Evolutionary conservation across 1,284 basidiomycete species (phyloP).

Genomic region (Wallemia ichthyophaga): DNA sequence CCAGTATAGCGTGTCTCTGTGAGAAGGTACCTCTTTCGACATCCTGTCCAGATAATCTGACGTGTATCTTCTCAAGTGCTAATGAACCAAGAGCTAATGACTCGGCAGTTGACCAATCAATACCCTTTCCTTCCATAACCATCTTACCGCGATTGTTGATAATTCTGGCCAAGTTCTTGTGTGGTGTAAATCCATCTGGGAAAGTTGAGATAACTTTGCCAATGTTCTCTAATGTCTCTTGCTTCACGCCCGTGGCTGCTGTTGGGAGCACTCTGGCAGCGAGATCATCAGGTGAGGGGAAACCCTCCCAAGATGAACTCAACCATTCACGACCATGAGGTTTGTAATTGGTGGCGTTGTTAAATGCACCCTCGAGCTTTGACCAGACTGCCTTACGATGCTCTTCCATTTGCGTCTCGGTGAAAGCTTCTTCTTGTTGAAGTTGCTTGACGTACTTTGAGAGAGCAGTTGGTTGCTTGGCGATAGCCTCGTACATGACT

Average conservation of each 20-base stretch:
- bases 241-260: slow-evolving; percentile 51
- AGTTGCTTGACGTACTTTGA: slow-evolving; percentile 76
- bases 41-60: slow-evolving; percentile 90
- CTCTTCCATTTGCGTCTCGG: slow-evolving; percentile 84
- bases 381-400: slow-evolving; percentile 99
- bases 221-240: slow-evolving; percentile 48
- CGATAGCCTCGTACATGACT: slow-evolving; percentile 92
- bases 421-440: slow-evolving; percentile 72
- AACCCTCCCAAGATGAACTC: slow-evolving; percentile 89
- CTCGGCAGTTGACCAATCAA: slow-evolving; percentile 99
- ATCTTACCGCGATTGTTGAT: slow-evolving; percentile 60
- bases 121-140: slow-evolving; percentile 62
- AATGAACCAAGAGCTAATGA: slow-evolving; percentile 86
- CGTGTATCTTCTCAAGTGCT: slow-evolving; percentile 70
- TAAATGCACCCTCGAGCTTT: slow-evolving; percentile 79
- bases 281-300: slow-evolving; percentile 87
- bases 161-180: slow-evolving; percentile 84
- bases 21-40: slow-evolving; percentile 99
- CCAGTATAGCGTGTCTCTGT: slow-evolving; percentile 89
- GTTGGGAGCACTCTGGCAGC: slow-evolving; percentile 74
- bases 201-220: slow-evolving; percentile 61
- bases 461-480: slow-evolving; percentile 71
- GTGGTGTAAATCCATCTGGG: slow-evolving; percentile 59
- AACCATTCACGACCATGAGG: slow-evolving; percentile 88
- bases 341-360: slow-evolving; percentile 72